These are phyloP conservation scores for Tubosaeta brunneosetosa DNA, from an alignment of 768 basidiomycete genomes.

Conservation along the genomic window DNA sequence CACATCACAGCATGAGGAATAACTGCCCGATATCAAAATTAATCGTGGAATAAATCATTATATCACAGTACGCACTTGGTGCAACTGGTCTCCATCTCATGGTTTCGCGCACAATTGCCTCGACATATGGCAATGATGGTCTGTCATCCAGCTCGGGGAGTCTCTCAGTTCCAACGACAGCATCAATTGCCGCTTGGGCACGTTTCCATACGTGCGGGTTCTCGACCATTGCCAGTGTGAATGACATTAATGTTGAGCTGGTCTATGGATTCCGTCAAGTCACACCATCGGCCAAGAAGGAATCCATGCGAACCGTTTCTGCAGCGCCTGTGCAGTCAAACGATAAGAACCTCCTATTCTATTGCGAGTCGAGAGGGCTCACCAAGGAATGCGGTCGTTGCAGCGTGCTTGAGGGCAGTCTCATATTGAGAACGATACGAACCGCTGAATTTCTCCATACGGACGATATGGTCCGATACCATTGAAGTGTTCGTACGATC, in stretches of 20 bases:
- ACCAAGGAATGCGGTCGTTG: constrained; percentile 12
- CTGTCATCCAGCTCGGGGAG: background rate
- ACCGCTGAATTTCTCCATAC: constrained; percentile 12
- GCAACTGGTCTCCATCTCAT: background rate
- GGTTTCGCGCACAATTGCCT: background rate
- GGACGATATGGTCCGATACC: constrained; percentile 14
- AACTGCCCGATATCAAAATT: background rate
- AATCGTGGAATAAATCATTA: too few species aligned
- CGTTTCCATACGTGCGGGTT: background rate
- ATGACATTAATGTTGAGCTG: background rate
- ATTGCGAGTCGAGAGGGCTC: background rate
- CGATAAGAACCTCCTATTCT: background rate
- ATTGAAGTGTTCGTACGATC: background rate
- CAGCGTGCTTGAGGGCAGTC: constrained; percentile 3
- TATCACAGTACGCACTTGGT: background rate
- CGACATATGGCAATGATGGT: background rate
- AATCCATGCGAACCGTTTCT: background rate
- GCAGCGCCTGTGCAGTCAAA: background rate
- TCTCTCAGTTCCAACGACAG: background rate
- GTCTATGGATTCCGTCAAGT: background rate
- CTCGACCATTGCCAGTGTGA: background rate
- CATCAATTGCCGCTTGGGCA: background rate
- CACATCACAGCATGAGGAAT: background rate
- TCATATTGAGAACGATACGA: constrained; percentile 1
- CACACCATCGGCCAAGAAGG: too few species aligned